Base-by-base conservation (phyloP, 177 flowering plant genomes). In the Vitis hybrid region DNA sequence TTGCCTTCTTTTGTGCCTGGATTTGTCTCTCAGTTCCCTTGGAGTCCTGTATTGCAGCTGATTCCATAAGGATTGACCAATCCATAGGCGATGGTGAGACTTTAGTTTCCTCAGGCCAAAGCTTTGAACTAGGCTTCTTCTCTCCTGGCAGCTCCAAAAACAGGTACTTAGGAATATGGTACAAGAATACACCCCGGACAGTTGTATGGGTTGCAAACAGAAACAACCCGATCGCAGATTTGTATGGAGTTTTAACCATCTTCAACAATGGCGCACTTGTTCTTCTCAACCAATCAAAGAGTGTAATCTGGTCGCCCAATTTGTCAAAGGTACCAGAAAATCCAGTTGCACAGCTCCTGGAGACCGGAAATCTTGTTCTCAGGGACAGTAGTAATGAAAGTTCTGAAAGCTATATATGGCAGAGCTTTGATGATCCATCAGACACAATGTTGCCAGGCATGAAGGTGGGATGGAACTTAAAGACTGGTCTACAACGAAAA, bases 151-250 rank as follows among this genome's bases (percentile, higher is more conserved):
- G n/a, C 5, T 68, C 80, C 20, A 59, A 20, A 11, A 70, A 73
- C 51, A 63, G 73, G 7, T 80, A 77, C 59, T 18, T 80, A 13
- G 83, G 80, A 10, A 77, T 77, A 10, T 77, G 78, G 80, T 72
- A 66, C 63, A 75, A 45, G 19, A 71, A 62, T 1, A 58, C 68
- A 16, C 58, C 74, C 9, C 16, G 1, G 19, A 56, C 60, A 12
- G 49, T 72, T 13, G 76, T 77, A 8, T 80, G 78, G 80, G 76
- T 77, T 14, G 80, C 78, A 12, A 79, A 79, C 67, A 72, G 82
- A 68, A 55, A 74, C 59, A 18, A n/a, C 14, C 77, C 79, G 12
- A 7, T 73, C 14, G 39, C 51, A 3, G 73, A 71, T 20, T 19
- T 16, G 1, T 49, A 67, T 2, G 79, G 75, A 15, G 19, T 53